A percentile compares a stretch with the other conserved stretches of the same genome.
Conservation (phyloP, 495 filamentous ascomycete genomes). For the Neurospora tetraspora region DNA sequence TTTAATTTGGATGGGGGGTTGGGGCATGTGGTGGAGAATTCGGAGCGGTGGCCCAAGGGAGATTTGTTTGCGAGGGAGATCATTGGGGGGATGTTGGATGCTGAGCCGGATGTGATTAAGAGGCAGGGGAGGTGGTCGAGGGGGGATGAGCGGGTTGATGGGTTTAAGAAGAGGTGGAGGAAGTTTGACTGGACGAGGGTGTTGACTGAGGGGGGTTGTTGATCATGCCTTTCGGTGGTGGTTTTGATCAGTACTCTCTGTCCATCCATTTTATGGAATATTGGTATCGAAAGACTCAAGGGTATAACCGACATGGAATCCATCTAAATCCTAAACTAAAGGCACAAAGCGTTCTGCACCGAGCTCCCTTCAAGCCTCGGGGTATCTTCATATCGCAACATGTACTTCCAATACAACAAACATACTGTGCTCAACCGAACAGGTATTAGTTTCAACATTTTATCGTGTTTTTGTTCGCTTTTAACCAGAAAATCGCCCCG, state of each 20-base stretch:
- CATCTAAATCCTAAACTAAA: not conserved
- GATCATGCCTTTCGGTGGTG: not conserved
- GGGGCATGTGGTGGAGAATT: slow-evolving; percentile 87
- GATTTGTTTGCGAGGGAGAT: slow-evolving; percentile 91
- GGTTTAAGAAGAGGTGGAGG: slow-evolving; percentile 75
- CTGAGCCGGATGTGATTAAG: slow-evolving; percentile 74
- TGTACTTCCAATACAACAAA: not conserved
- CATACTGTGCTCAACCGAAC: not conserved
- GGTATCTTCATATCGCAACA: not conserved
- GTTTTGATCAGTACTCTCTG: not conserved
- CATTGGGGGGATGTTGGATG: slow-evolving; percentile 87
- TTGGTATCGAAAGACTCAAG: not conserved
- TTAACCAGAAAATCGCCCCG: not conserved
- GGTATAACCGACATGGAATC: not conserved
- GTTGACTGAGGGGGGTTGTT: slow-evolving; percentile 35
- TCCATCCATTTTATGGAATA: not conserved
- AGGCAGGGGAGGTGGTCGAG: slow-evolving; percentile 84
- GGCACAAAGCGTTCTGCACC: not conserved
- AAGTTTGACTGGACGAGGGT: slow-evolving; percentile 96
- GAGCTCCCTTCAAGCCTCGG: not conserved
- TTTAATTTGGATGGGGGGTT: slow-evolving; percentile 86
- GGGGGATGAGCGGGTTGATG: slow-evolving; percentile 61
- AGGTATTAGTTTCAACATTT: not conserved
- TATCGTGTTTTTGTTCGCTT: not conserved
- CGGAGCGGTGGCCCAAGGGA: slow-evolving; percentile 77